A percentile compares a stretch with the other conserved stretches of the same genome.
phyloP scores from a whole-genome alignment of 1,284 basidiomycete genomes.

The Malassezia nana region DNA sequence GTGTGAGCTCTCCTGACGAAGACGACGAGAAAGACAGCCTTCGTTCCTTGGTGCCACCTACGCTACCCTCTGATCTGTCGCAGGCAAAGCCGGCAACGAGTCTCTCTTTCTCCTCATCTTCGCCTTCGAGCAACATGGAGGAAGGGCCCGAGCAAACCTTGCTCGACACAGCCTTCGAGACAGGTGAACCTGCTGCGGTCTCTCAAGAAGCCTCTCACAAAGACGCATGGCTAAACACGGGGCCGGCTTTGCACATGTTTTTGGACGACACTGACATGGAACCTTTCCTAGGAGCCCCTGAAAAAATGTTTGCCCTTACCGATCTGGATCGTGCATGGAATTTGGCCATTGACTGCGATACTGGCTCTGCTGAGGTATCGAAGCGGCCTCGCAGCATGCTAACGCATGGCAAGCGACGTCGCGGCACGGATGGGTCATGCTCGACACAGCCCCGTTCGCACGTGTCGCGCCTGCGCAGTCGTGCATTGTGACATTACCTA shows the following conservation, averaged over 20 bases:
- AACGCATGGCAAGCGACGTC: constrained; percentile 1
- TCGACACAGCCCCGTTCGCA: constrained; percentile 1
- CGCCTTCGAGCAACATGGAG: neutral
- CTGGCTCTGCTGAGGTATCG: neutral
- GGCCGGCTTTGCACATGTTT: neutral
- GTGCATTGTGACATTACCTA: constrained; percentile 3
- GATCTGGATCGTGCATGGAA: constrained; percentile 18
- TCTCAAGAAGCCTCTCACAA: neutral
- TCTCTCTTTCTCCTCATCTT: neutral
- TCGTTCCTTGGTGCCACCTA: neutral
- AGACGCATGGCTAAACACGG: neutral
- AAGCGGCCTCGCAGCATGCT: neutral
- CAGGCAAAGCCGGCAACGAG: neutral
- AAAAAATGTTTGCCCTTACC: constrained; percentile 12
- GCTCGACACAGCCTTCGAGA: neutral
- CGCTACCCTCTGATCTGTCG: constrained; percentile 8
- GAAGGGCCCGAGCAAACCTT: neutral
- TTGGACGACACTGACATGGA: constrained; percentile 8
- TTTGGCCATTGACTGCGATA: neutral
- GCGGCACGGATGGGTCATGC: neutral
- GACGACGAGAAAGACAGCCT: neutral
- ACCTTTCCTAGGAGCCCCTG: neutral
- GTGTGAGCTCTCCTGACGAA: neutral
- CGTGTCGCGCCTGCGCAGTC: constrained; percentile 11
- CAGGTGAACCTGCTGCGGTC: neutral